Evolutionary conservation across 768 basidiomycete genomes (phyloP), one percentile per base, ranked within the genome.

Genomic region (Hericium coralloides): DNA sequence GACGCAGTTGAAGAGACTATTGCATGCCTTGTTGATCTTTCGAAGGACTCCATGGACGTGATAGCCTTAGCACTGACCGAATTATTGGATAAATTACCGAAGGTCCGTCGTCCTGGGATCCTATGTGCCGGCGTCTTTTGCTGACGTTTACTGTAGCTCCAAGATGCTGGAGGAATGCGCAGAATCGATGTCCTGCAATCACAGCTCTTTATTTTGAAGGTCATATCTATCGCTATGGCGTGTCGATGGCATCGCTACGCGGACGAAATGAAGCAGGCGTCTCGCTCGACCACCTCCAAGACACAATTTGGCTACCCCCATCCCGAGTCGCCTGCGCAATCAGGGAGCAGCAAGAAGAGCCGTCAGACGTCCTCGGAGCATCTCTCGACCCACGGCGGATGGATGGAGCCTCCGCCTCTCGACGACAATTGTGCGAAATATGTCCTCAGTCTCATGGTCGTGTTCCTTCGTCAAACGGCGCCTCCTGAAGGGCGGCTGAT

Each of bases 401-500:
- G 77, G 73, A 71, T 79, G 22, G 91, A 92, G 62, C 81, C 85
- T 17, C 74, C 82, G 4, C 81, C 89, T 1, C 74, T 95, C 39
- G 89, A 95, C 59, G 93, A 95, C 59, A 76, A 78, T 38, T 86
- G 89, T 62, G 91, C 89, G 23, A 82, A 79, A 67, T 92, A 92
- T 67, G 78, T 92, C 48, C 73, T 94, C 54, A 85, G 83, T 67
- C 85, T 93, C 47, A 84, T 94, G 81, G 79, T 90, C 17, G 71
- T 86, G n/a, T 90, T 89, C 67, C 78, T 92, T 38, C 81, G 89
- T 17, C 85, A 90, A 66, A 85, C 87, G 0, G 74, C 82, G 0
- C 73, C 79, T 37, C 69, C 76, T 20, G 83, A 87, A 17, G 70
- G 73, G 36, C 73, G 78, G 9, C 71, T 81, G n/a, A 77, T 79